Base-by-base conservation (phyloP, 208 protist species). In the Wallacemonas sp. region DNA sequence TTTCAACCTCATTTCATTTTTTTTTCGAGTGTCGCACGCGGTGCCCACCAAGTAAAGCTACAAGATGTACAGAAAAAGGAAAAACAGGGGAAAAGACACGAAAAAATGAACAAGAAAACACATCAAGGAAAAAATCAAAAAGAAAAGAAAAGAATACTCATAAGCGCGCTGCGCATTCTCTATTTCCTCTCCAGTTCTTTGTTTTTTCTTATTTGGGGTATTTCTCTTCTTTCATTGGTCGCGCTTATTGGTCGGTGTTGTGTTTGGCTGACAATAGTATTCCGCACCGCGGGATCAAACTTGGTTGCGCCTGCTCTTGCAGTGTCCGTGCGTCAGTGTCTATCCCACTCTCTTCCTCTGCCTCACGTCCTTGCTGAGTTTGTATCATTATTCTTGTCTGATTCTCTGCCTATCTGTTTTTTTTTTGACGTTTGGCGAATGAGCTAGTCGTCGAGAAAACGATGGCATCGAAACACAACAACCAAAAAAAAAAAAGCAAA, bases 31-130 rank as follows among this genome's bases (percentile, higher is more conserved):
- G 44, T 49, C 22, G 17, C 11, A 9, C 44, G 12, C 44, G 17
- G 46, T 33, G 21, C 9, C 22, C 9, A 54, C 31, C 46, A 30
- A 24, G 46, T 54, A 54, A 58, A 66, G 21, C 71, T 39, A 55
- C 24, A 68, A 68, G 33, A 28, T 63, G 4, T 61, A 47, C 54
- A 58, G 17, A 72, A 31, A 63, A 68, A 46, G 31, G 70, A 39
- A 21, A 22, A 44, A 17, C 31, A 28, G 39, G 58, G 51, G n/a
- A 49, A 31, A 70, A 45, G 22, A 51, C 62, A 68, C 21, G 26
- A 28, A 67, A 62, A 26, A 53, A 59, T 24, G 19, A 51, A 36
- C 58, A 62, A 61, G 24, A 3, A 21, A 12, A 61, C 49, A n/a
- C 19, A 56, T 39, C 51, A 60, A 64, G 75, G 19, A 66, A 47